A percentile compares a stretch with the other conserved stretches of the same genome.
Evolutionary conservation across 352 stramenopile genomes (phyloP).

Genomic region (Stramenopiles sp.): DNA sequence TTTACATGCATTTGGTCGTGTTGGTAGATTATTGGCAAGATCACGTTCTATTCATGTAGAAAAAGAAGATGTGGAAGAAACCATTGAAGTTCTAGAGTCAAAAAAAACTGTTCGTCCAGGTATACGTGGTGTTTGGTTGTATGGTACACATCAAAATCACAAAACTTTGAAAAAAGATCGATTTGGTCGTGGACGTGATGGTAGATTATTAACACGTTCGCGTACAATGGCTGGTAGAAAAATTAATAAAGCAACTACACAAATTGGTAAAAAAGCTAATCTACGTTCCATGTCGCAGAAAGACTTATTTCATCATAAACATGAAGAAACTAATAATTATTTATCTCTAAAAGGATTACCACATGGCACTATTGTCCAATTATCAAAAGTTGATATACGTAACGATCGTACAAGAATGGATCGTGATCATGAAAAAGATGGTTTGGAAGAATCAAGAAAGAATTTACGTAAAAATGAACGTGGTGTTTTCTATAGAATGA

Average conservation of each 20-base stretch:
- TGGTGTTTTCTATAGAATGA: not conserved
- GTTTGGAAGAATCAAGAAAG: not conserved
- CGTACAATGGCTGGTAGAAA: too few species aligned
- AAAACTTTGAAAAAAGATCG: too few species aligned
- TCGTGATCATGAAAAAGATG: not conserved
- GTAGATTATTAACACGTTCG: too few species aligned
- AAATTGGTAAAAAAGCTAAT: not conserved
- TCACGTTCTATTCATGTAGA: not conserved
- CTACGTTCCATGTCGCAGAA: not conserved
- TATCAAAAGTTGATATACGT: not conserved
- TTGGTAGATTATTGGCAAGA: not conserved
- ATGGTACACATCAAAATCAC: too few species aligned
- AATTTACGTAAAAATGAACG: not conserved
- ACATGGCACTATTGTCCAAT: not conserved
- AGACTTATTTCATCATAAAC: not conserved
- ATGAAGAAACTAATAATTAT: not conserved
- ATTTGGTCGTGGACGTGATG: too few species aligned
- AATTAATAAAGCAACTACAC: not conserved
- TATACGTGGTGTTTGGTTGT: too few species aligned
- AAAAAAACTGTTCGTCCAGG: too few species aligned
- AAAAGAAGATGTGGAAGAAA: too few species aligned
- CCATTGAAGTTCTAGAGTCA: too few species aligned
- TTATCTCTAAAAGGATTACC: not conserved
- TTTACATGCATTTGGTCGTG: not conserved
- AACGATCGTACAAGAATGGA: not conserved